These are phyloP conservation scores for Cetraspora pellucida DNA, from an alignment of 192 early-diverging fungal species.

Conservation along the genomic window DNA sequence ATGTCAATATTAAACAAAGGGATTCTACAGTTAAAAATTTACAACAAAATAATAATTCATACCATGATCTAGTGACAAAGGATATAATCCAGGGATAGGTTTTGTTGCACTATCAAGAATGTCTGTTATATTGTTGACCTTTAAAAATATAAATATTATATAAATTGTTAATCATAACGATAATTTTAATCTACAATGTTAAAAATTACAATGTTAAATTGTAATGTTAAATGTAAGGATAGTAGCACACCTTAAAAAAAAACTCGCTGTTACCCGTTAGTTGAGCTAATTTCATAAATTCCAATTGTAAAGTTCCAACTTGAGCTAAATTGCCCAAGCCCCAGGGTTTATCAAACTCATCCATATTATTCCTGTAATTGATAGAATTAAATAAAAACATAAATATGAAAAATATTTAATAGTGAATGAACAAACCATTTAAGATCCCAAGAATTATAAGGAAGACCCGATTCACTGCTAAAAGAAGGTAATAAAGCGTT, in stretches of 20 bases:
- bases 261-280: conserved; percentile 75
- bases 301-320: conserved; percentile 78
- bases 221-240: no score
- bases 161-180: not conserved
- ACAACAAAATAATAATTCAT: not conserved
- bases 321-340: conserved; percentile 52
- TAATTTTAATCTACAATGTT: not conserved
- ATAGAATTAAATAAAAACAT: no score
- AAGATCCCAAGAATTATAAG: conserved; percentile 64
- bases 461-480: conserved; percentile 72
- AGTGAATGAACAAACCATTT: conserved; percentile 21
- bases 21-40: no score
- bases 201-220: not conserved
- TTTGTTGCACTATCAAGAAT: conserved; percentile 46
- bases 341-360: no score
- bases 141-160: not conserved
- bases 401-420: not conserved
- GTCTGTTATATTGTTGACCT: conserved; percentile 65
- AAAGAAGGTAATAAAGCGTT: conserved; percentile 74
- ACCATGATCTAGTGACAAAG: conserved; percentile 53
- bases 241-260: conserved; percentile 52
- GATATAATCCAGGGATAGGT: conserved; percentile 59
- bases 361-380: no score
- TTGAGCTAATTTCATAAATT: conserved; percentile 80
- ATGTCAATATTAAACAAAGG: no score